Conservation (phyloP, 306 rosid genomes). For the Purshia tridentata region DNA sequence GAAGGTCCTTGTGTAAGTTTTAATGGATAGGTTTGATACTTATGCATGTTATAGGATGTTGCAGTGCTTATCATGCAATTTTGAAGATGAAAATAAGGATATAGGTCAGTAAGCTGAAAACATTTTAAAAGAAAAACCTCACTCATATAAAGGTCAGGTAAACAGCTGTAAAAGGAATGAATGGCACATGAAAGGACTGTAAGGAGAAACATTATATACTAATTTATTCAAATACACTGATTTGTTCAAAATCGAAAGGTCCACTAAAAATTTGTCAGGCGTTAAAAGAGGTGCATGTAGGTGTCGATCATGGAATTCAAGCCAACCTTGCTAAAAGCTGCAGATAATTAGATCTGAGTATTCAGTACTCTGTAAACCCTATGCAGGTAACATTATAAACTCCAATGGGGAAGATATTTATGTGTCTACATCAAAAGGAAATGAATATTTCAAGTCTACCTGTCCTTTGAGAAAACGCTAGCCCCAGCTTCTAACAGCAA, state of each 20-base stretch:
- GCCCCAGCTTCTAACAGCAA: slow-evolving; percentile 80
- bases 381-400: neutral
- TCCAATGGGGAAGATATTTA: neutral
- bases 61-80: too few relatives aligned
- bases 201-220: neutral
- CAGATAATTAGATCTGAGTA: neutral
- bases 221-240: too few relatives aligned
- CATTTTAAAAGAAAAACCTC: neutral
- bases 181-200: too few relatives aligned
- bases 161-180: neutral
- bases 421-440: neutral
- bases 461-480: slow-evolving; percentile 78
- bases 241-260: neutral
- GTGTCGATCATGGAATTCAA: neutral
- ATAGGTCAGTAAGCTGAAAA: neutral
- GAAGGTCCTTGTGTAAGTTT: neutral
- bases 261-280: neutral
- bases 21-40: too few relatives aligned
- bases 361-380: neutral
- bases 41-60: neutral
- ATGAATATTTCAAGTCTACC: slow-evolving; percentile 36
- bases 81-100: neutral
- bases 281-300: neutral
- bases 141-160: neutral
- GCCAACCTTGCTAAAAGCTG: too few relatives aligned